phyloP scores from a whole-genome alignment of 1,284 basidiomycete species.

The Melanopsichium pennsylvanicum region DNA sequence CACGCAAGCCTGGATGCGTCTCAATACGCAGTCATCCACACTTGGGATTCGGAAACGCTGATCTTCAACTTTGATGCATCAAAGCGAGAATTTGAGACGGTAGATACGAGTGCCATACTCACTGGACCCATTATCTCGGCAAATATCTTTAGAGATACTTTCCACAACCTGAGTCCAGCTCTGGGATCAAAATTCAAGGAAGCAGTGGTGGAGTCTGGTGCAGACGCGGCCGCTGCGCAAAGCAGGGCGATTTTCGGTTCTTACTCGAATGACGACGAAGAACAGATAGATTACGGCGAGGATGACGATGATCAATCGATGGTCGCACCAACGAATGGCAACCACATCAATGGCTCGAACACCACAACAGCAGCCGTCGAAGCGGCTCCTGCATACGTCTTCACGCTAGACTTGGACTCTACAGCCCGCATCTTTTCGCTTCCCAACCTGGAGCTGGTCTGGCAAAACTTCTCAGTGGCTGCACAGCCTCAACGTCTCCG shows the following conservation, averaged over 20 bases:
- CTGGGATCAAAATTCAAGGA: neutral
- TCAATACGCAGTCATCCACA: conserved; percentile 26
- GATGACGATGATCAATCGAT: conserved; percentile 22
- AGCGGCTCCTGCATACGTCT: conserved; percentile 15
- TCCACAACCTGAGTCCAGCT: conserved; percentile 7
- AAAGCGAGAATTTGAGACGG: conserved; percentile 3
- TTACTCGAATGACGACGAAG: conserved; percentile 40
- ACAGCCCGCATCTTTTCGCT: conserved; percentile 31
- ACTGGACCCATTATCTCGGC: conserved; percentile 8
- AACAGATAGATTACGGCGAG: conserved; percentile 58
- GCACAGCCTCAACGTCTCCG: conserved; percentile 32
- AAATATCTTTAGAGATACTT: conserved; percentile 29
- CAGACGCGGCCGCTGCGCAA: too few species aligned
- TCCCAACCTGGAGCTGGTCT: conserved; percentile 31
- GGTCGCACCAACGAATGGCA: conserved; percentile 10
- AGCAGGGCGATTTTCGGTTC: too few species aligned
- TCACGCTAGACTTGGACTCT: conserved; percentile 12
- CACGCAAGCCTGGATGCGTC: conserved; percentile 26
- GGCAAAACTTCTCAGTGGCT: conserved; percentile 25
- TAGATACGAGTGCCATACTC: conserved; percentile 4
- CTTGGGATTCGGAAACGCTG: conserved; percentile 11
- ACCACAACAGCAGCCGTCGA: neutral
- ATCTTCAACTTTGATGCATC: conserved; percentile 7
- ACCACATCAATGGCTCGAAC: neutral
- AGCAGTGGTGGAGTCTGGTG: neutral